Evolutionary conservation across 805 yeast genomes (phyloP), one percentile per base, ranked within the genome.

Genomic region (Jamesozyma spencerorum): DNA sequence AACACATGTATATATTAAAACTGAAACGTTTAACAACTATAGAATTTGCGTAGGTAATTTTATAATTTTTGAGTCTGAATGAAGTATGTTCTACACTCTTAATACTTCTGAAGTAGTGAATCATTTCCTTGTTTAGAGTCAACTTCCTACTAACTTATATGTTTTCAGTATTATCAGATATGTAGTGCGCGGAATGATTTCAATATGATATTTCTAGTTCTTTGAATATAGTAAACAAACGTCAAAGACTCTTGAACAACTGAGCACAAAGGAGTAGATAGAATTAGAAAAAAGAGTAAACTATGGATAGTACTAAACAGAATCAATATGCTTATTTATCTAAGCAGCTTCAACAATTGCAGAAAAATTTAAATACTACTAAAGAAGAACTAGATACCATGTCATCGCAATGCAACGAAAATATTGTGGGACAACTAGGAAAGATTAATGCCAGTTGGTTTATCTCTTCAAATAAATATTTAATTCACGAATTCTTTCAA

Each of bases 321-420:
- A 51, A 61, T 24, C 63, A 57, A 27, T 60, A 60, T 43, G 51
- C 51, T n/a, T 55, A 54, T 27, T 46, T 60, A 28, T 51, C 63
- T 1, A 50, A 52, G 28, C 63, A 60, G 29, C 35, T 59, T 37
- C 44, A 47, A 22, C 36, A 39, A n/a, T 40, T 60, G 11, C 59
- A 54, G 20, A 34, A 48, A 15, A 58, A 60, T 36, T 38, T 60
- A 20, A 41, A 47, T 14, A 47, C 46, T 19, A 57, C 63, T 2
- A 46, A 51, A n/a, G 41, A 40, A 14, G 60, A 58, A 27, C 37
- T 60, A 37, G 51, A 53, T 17, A 40, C 46, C 8, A 50, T 59
- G 62, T 54, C 63, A 8, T 43, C 40, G n/a, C 62, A 58, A 30
- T 55, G 63, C 38, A 55, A 56, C 18, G 47, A 51, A 24, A 53